Base-by-base conservation (phyloP, 768 basidiomycete species). In the Trametes villosa region DNA sequence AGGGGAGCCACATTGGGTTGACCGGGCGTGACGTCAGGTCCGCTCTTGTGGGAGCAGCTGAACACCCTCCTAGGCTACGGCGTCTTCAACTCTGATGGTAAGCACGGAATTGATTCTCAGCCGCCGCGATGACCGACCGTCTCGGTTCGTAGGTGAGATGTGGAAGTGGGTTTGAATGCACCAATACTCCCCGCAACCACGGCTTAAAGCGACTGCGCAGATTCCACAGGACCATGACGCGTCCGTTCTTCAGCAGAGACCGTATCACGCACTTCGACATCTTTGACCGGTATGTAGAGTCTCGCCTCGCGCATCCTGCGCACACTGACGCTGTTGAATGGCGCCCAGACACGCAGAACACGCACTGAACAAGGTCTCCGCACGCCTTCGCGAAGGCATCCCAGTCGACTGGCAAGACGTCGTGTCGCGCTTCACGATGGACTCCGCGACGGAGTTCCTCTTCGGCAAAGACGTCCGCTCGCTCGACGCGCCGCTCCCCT, bases 141-240 rank as follows among this genome's bases (percentile, higher is more conserved):
- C 42, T 2, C 36, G 5, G 15, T 40, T 13, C 51, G 7, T 40
- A 86, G 86, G 86, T n/a, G 84, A 87, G 1, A 78, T 83, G 72
- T 90, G 89, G 89, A 90, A 86, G 85, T 87, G 65, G 42, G 72
- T 62, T 4, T 18, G 13, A n/a, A 18, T 22, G 8, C 42, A 20
- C 42, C 9, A 4, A 17, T 22, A 20, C 11, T 4, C 9, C 9
- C 42, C 2, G 6, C n/a, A 9, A 12, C 17, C n/a, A 11, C 3
- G 8, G n/a, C 6, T 20, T 26, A 20, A 44, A 17, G 4, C 7
- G 22, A 11, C 44, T 26, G 13, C 34, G 0, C 52, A 85, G 87
- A 67, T 82, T 87, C 65, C 87, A 89, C 69, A 83, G 88, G 11
- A 67, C 78, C 4, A 86, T 91, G 76, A 85, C 86, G 0, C 82